Base-by-base conservation (phyloP, 139 green algal genomes). In the Raphidocelis subcapitata region DNA sequence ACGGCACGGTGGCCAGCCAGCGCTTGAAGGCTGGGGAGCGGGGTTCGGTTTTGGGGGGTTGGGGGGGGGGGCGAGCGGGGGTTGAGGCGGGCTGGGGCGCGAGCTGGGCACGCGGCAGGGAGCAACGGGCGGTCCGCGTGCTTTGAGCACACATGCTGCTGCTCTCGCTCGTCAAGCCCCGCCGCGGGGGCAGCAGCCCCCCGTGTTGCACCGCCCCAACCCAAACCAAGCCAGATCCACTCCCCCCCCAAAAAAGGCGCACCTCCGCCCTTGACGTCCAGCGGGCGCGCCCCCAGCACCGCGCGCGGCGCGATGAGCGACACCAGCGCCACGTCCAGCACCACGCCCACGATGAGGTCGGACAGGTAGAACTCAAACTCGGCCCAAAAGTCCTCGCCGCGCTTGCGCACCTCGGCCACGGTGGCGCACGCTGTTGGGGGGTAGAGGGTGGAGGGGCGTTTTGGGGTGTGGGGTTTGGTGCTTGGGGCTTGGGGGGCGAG, bases 351-450 rank as follows among this genome's bases (percentile, higher is more conserved):
- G 36, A 93, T 35, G 66, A 97, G 66, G 71, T 96, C 90, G 0
- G 86, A 94, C 46, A 97, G 71, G 84, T 98, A 99, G 60, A 98
- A 95, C 75, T 99, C 95, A 82, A 99, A 96, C 88, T 99, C 93
- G 24, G 65, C 67, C 92, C 94, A 99, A 77, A 99, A 99, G 28
- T 97, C 86, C 20, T 94, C 78, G 46, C 92, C 95, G 28, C 95
- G 90, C 88, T 99, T 98, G 78, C 92, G 85, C 51, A 98, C 86
- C 78, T 99, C 95, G 0, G 95, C 95, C 14, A 98, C 86, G 0
- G 95, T 99, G 0, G 94, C 92, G 79, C 95, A 98, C 10, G 82
- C 93, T 88, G 82, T 44, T 44, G 66, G 47, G 66, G 5, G n/a
- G 47, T 32, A 23, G 65, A 10, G 21, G 2, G 8, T 15, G 36